These are phyloP conservation scores for Cicer arietinum DNA, from an alignment of 306 rosid species.

Conservation along the genomic window DNA sequence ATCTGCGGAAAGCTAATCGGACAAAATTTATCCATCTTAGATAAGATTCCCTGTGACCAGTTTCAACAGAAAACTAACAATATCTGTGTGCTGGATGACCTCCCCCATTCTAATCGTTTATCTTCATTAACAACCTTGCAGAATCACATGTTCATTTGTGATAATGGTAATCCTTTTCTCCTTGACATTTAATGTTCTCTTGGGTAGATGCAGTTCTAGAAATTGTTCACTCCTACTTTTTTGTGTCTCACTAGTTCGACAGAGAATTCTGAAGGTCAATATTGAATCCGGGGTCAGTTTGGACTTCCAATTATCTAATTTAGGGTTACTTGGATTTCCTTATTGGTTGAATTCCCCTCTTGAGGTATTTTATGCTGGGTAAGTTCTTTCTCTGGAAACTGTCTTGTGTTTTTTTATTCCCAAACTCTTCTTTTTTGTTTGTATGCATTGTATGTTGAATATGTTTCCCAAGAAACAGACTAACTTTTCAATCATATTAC, in stretches of 20 bases:
- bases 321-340: slow-evolving; percentile 84
- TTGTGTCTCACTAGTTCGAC: slow-evolving; percentile 72
- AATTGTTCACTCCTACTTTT: slow-evolving; percentile 43
- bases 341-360: slow-evolving; percentile 71
- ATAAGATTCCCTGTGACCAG: slow-evolving; percentile 61
- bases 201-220: slow-evolving; percentile 26
- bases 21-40: slow-evolving; percentile 62
- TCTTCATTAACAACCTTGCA: slow-evolving; percentile 70
- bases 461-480: slow-evolving; percentile 25
- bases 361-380: slow-evolving; percentile 68
- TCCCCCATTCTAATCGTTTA: slow-evolving; percentile 64
- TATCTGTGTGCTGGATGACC: slow-evolving; percentile 47
- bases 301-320: slow-evolving; percentile 69
- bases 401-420: slow-evolving; percentile 15
- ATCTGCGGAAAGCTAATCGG: slow-evolving; percentile 58
- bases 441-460: slow-evolving; percentile 25
- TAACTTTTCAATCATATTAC: slow-evolving; percentile 39
- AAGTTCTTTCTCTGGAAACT: slow-evolving; percentile 45
- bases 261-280: slow-evolving; percentile 72
- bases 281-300: slow-evolving; percentile 58
- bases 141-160: slow-evolving; percentile 69
- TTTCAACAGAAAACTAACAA: slow-evolving; percentile 54
- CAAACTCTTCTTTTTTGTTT: slow-evolving; percentile 13
- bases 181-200: slow-evolving; percentile 20
- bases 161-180: slow-evolving; percentile 61